phyloP scores from a whole-genome alignment of 441 rosid species.

The Pelargonium cotyledonis region DNA sequence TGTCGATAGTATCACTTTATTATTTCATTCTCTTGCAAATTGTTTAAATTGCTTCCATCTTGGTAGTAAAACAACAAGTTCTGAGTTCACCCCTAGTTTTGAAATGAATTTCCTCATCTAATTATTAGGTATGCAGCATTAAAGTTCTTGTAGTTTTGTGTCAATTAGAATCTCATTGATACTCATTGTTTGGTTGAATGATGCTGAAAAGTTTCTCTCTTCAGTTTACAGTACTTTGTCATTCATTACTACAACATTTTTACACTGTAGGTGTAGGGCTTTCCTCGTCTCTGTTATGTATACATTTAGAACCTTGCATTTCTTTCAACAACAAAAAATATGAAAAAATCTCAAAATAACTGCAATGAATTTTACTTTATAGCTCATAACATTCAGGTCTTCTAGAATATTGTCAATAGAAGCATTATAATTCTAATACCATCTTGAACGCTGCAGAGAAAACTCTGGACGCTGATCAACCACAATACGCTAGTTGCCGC shows the following conservation, averaged over 20 bases:
- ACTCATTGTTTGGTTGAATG: background rate
- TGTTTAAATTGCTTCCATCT: background rate
- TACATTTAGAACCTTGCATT: too few relatives aligned
- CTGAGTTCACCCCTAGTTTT: background rate
- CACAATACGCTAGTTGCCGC: slow-evolving; percentile 50
- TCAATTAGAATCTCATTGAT: background rate
- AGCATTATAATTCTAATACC: slow-evolving; percentile 9
- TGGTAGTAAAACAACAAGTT: background rate
- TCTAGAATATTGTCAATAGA: background rate
- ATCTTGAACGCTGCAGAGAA: slow-evolving; percentile 32
- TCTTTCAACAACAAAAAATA: too few relatives aligned
- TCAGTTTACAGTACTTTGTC: too few relatives aligned
- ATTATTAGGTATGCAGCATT: background rate
- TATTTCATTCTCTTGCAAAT: background rate
- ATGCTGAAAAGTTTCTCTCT: background rate
- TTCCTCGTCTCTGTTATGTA: too few relatives aligned
- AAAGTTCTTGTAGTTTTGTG: background rate
- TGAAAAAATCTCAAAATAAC: too few relatives aligned
- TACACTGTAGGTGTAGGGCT: too few relatives aligned
- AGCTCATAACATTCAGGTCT: background rate
- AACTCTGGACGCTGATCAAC: slow-evolving; percentile 45
- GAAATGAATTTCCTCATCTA: background rate
- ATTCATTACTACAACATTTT: too few relatives aligned
- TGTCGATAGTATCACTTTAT: background rate
- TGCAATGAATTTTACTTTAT: background rate